Conservation (phyloP, 108 stramenopile genomes). For the Cyclotella sp. region DNA sequence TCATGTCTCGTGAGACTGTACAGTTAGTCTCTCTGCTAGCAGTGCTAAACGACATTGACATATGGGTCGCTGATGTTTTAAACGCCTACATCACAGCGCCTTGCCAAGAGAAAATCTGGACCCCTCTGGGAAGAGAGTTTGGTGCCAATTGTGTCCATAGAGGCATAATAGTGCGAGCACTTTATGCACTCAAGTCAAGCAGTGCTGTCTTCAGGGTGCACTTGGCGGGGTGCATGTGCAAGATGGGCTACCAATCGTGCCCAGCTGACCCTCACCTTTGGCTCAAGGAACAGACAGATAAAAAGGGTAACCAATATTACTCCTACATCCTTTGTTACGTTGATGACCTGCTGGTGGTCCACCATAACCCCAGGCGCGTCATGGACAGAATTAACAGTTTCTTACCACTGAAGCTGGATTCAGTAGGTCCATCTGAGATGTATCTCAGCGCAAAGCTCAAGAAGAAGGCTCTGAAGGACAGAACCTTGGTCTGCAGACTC, state of each 20-base stretch:
- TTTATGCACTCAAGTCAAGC: background rate
- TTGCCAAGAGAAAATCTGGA: background rate
- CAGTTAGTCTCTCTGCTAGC: background rate
- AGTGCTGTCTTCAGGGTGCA: too few species aligned
- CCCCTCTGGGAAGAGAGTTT: background rate
- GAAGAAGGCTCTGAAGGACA: slow-evolving; percentile 6
- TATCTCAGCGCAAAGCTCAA: slow-evolving; percentile 47
- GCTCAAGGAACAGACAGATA: too few species aligned
- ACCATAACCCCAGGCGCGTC: slow-evolving; percentile 27
- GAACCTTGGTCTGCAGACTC: slow-evolving; percentile 22
- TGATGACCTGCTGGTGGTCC: slow-evolving; percentile 14
- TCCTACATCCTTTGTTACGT: too few species aligned
- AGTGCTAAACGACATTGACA: background rate
- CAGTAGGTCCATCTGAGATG: slow-evolving; percentile 28
- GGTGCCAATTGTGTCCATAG: background rate
- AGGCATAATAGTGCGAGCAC: background rate
- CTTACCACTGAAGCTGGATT: slow-evolving; percentile 14
- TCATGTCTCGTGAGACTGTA: background rate
- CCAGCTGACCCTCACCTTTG: too few species aligned
- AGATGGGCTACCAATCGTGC: too few species aligned
- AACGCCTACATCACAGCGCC: background rate
- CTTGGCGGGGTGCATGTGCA: too few species aligned
- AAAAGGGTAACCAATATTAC: background rate
- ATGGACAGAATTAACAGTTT: slow-evolving; percentile 2
- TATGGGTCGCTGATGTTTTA: background rate